phyloP scores from a whole-genome alignment of 768 basidiomycete genomes.

The Suillus lakei region DNA sequence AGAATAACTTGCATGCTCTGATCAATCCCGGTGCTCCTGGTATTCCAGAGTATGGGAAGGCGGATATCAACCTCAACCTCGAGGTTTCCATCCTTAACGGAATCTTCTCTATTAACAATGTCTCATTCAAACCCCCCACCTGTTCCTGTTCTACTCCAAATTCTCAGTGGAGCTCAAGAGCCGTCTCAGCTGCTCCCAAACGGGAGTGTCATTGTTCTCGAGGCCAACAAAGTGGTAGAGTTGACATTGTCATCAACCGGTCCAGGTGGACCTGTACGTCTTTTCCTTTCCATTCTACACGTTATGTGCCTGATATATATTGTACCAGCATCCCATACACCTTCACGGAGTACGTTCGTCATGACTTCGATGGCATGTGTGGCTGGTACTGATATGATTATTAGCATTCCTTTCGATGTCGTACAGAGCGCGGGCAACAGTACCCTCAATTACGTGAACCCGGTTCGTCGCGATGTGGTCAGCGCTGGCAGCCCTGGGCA shows the following conservation, averaged over 20 bases:
- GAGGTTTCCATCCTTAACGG: constrained; percentile 11
- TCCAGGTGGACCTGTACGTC: not conserved
- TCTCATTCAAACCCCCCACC: constrained; percentile 15
- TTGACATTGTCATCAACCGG: not conserved
- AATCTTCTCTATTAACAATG: not conserved
- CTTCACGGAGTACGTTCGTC: constrained; percentile 32
- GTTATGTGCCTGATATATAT: not conserved
- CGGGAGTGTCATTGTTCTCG: constrained; percentile 45
- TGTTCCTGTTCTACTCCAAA: constrained; percentile 49
- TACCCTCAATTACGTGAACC: constrained; percentile 12
- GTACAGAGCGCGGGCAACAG: constrained; percentile 17
- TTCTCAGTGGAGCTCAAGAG: constrained; percentile 38
- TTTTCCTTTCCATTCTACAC: not conserved
- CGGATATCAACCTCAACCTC: constrained; percentile 24
- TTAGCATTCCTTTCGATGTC: constrained; percentile 17
- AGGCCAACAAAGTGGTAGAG: constrained; percentile 44
- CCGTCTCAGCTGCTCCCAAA: constrained; percentile 41
- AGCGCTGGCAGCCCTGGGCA: constrained; percentile 35
- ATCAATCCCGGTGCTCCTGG: constrained; percentile 28
- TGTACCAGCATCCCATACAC: constrained; percentile 30
- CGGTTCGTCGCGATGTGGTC: constrained; percentile 43
- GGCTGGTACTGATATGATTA: not conserved
- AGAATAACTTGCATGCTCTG: constrained; percentile 24
- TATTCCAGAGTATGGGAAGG: constrained; percentile 27
- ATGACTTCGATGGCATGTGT: not conserved